Base-by-base conservation (phyloP, 495 filamentous ascomycete genomes). In the Annulohypoxylon stygium region DNA sequence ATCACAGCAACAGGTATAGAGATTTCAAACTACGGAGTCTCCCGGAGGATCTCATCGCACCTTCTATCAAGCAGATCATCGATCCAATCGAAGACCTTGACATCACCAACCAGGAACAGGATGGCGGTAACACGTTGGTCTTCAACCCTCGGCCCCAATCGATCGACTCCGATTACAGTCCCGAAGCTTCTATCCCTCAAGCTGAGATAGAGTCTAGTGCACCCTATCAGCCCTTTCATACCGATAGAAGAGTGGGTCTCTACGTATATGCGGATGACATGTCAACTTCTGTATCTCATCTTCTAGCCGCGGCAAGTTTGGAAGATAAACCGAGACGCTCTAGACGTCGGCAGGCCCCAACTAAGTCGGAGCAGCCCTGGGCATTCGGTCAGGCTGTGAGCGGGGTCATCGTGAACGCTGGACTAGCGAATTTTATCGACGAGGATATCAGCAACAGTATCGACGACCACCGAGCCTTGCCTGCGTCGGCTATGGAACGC, bases 171-270 rank as follows among this genome's bases (percentile, higher is more conserved):
- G 74, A 82, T 67, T 74, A 79, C 39, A 74, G 79, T 54, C 79
- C 82, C 7, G 85, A 86, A 55, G 83, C 84, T 3, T 84, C 85
- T n/a, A 88, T 97, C 58, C 93, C 93, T 4, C 91, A 94, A 71
- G 92, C 94, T 2, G 95, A 98, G 82, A 95, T 97, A 69, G 95
- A 98, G 78, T 96, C 94, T 1, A 96, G 93, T 69, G 91, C 93
- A 7, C 91, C 93, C 2, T 97, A 95, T 66, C 93, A 94, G 69
- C 93, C 95, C 0, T 97, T 97, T 82, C 93, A 97, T 76, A 95
- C 93, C 0, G 94, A 97, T 71, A 88, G 89, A 18, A 88, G 94
- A 9, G 92, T 97, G 37, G 87, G 84, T 33, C 80, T 97, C 12
- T 90, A 88, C 73, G 84, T 91, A 14, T 93, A 90, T 72, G 77